Evolutionary conservation across 768 basidiomycete species (phyloP).

Genomic region (Suillus discolor): DNA sequence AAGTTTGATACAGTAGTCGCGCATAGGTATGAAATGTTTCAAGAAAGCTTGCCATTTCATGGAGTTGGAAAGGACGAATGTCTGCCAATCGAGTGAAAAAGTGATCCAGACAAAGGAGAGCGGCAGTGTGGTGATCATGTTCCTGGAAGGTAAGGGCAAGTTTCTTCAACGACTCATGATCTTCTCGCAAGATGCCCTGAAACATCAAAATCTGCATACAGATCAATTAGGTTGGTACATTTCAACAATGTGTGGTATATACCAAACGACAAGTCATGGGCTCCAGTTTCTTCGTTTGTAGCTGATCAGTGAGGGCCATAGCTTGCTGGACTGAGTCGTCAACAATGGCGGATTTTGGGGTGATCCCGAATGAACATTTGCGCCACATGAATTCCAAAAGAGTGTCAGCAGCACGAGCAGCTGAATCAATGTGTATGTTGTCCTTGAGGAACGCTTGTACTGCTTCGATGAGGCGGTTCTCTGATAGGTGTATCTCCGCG

Average conservation of each 20-base stretch:
- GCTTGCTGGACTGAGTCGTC: constrained; percentile 18
- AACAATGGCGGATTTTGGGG: constrained; percentile 7
- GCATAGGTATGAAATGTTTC: constrained; percentile 38
- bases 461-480: constrained; percentile 50
- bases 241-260: constrained; percentile 4
- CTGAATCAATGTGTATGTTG: constrained; percentile 25
- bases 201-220: constrained; percentile 33
- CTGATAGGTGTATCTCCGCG: constrained; percentile 51
- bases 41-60: constrained; percentile 32
- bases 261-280: constrained; percentile 16
- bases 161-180: constrained; percentile 29
- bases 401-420: constrained; percentile 37
- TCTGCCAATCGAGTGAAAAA: constrained; percentile 33
- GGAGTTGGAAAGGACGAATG: constrained; percentile 25
- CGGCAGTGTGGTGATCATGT: constrained; percentile 31
- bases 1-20: constrained; percentile 32
- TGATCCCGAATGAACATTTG: constrained; percentile 42
- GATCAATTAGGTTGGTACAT: constrained; percentile 19
- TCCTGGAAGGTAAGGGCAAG: constrained; percentile 37
- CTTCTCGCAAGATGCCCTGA: constrained; percentile 32
- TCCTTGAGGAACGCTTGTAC: constrained; percentile 48
- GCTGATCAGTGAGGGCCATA: constrained; percentile 25
- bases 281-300: constrained; percentile 17
- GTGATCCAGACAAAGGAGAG: constrained; percentile 48
- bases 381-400: constrained; percentile 50